Conservation (phyloP, 768 basidiomycete genomes). For the Auriscalpium orientale region DNA sequence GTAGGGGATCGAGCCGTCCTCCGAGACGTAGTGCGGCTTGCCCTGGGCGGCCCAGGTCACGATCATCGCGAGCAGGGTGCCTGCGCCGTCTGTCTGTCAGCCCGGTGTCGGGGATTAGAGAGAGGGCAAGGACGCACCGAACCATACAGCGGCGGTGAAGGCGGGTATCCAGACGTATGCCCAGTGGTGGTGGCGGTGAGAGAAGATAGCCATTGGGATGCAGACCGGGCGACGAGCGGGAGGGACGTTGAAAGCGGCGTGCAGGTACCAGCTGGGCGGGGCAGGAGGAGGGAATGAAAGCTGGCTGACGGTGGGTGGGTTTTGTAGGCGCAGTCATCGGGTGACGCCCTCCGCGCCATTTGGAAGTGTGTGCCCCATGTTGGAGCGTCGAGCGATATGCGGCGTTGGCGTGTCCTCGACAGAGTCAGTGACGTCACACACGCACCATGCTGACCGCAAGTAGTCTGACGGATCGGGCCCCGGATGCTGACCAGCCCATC, state of each 20-base stretch:
- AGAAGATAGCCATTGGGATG: constrained; percentile 10
- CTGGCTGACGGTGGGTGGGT: not conserved
- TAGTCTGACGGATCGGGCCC: too few relatives aligned
- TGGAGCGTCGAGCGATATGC: too few relatives aligned
- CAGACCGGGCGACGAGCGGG: not conserved
- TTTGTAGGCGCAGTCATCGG: not conserved
- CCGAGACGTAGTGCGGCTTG: constrained; percentile 48
- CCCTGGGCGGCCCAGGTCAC: constrained; percentile 67
- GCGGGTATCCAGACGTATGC: constrained; percentile 59
- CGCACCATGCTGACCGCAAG: too few relatives aligned
- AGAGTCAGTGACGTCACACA: too few relatives aligned
- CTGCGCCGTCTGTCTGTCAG: constrained; percentile 19
- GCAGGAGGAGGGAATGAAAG: not conserved
- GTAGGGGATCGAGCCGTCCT: constrained; percentile 54
- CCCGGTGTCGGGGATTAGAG: not conserved
- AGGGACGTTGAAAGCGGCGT: not conserved
- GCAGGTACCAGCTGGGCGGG: not conserved
- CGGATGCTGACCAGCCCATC: too few relatives aligned
- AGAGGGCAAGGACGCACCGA: constrained; percentile 30
- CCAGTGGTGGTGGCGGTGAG: constrained; percentile 40
- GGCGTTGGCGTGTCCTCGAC: too few relatives aligned
- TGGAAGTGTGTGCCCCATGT: too few relatives aligned
- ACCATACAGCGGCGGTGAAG: constrained; percentile 58
- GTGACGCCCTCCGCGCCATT: too few relatives aligned
- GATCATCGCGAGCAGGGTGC: constrained; percentile 60